These are phyloP conservation scores for Pseudogymnoascus sp. DNA, from an alignment of 2,329 filamentous ascomycete species.

Conservation along the genomic window DNA sequence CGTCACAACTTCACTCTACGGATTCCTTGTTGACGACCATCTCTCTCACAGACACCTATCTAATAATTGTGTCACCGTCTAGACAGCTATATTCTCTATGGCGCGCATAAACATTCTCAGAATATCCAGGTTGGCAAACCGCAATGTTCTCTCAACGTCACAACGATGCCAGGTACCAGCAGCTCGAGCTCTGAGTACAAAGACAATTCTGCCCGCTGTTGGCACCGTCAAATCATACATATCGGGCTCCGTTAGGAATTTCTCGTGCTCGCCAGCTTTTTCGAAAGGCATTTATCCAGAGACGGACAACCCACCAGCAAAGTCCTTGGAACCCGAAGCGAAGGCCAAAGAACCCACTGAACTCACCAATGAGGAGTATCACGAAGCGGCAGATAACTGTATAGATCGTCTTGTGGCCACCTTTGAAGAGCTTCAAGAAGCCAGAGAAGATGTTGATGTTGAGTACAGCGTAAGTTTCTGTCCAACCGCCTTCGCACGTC, in stretches of 20 bases:
- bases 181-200: neutral
- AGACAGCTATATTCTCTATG: neutral
- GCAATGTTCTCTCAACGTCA: neutral
- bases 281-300: constrained; percentile 51
- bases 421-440: constrained; percentile 69
- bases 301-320: constrained; percentile 42
- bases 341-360: constrained; percentile 48
- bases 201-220: neutral
- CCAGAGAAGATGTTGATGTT: constrained; percentile 67
- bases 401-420: constrained; percentile 48
- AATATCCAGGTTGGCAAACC: constrained; percentile 7
- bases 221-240: neutral
- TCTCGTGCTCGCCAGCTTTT: constrained; percentile 1
- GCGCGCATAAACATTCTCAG: constrained; percentile 3
- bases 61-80: neutral
- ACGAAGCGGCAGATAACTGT: constrained; percentile 67
- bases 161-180: constrained; percentile 2
- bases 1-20: neutral
- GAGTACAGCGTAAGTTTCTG: constrained; percentile 67
- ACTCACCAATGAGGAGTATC: constrained; percentile 63
- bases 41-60: neutral
- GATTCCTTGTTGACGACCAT: neutral
- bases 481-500: constrained; percentile 7
- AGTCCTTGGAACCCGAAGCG: constrained; percentile 33
- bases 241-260: neutral